A percentile compares a stretch with the other conserved stretches of the same genome.
Evolutionary conservation across 1,284 basidiomycete genomes (phyloP).

Genomic region (Agaricales sp.): DNA sequence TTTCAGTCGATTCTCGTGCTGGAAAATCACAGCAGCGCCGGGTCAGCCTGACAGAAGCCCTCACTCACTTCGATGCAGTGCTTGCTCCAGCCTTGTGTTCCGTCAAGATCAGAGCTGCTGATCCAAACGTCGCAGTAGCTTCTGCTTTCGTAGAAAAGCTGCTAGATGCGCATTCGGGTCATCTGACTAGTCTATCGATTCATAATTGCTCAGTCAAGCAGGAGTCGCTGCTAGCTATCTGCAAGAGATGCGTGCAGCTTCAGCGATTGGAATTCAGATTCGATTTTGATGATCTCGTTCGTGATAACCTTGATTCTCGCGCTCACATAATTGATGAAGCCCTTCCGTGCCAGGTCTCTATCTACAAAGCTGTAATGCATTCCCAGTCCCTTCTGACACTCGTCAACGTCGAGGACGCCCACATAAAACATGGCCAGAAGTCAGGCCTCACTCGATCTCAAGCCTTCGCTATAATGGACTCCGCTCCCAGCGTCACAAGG

Average conservation of each 20-base stretch:
- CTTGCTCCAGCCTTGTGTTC: constrained; percentile 31
- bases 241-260: constrained; percentile 30
- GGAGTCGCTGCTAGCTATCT: constrained; percentile 30
- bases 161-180: constrained; percentile 29
- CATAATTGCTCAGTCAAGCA: constrained; percentile 32
- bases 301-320: constrained; percentile 14
- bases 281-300: constrained; percentile 40
- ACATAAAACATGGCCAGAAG: constrained; percentile 32
- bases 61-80: constrained; percentile 26
- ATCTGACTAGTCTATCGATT: constrained; percentile 35
- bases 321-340: neutral
- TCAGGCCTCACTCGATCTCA: constrained; percentile 29
- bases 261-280: constrained; percentile 41
- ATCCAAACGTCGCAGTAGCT: constrained; percentile 27
- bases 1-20: neutral
- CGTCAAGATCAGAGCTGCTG: constrained; percentile 37
- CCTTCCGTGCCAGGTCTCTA: neutral
- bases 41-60: constrained; percentile 25
- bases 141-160: constrained; percentile 32
- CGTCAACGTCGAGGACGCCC: constrained; percentile 34
- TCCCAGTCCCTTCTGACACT: constrained; percentile 13
- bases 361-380: neutral
- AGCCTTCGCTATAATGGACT: constrained; percentile 31
- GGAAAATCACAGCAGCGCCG: constrained; percentile 8
- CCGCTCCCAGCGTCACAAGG: constrained; percentile 28